Evolutionary conservation across 495 filamentous ascomycete genomes (phyloP), one percentile per base, ranked within the genome.

Genomic region (Penicillium turbatum): DNA sequence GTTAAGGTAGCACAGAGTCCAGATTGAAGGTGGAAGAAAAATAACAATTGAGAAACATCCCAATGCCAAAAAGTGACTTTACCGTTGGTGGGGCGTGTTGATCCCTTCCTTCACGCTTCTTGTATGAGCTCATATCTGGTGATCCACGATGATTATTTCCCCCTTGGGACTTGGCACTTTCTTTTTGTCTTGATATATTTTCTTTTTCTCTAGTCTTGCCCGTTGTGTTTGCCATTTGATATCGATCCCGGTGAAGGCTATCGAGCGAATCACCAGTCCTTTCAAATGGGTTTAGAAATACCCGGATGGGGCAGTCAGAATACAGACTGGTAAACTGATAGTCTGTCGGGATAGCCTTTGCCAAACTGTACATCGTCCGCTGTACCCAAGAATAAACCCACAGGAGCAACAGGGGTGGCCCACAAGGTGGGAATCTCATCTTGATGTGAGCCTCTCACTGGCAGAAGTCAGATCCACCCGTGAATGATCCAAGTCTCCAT

Each of bases 1-100:
- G 21, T 24, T 24, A 24, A 24, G 21, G 2, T 24, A 24, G 21
- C 21, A 24, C n/a, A n/a, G n/a, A 24, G 21, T 24, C 21, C 2
- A 24, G 21, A 24, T 24, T 24, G 46, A 47, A 43, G 26, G 39
- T 5, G 39, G 6, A 15, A 34, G 15, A 15, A 50, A 50, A 32
- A 32, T 3, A 17, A 24, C 21, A 4, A 24, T 17, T 45, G 26
- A 31, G 32, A 29, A 45, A 49, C 47, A 19, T 44, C 24, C 57
- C 45, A 46, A 58, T n/a, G n/a, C n/a, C 21, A 2, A 24, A 24
- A 24, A 24, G 21, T 24, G 21, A 4, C 21, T 24, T 24, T 24
- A 24, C 58, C 43, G 58, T 61, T 53, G 48, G 60, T 56, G 62
- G 56, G 54, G 45, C 52, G 17, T 40, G 54, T 48, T 50, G 56